Percentiles rank a stretch among this genome's conserved stretches.
Conservation (phyloP, 2,329 filamentous ascomycete genomes). For the Fusarium compactum region DNA sequence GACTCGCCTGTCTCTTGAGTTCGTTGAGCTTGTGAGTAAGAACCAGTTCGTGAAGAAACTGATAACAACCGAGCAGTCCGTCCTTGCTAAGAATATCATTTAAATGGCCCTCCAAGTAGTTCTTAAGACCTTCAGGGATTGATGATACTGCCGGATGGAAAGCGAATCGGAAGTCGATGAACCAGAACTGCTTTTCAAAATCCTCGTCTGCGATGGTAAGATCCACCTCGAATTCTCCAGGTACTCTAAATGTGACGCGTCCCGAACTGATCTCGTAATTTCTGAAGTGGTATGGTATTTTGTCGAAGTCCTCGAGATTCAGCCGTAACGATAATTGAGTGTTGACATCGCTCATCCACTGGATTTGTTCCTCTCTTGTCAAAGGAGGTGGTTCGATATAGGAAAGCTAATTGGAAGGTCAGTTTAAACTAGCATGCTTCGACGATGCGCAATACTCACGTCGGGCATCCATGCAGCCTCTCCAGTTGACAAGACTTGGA, state of each 20-base stretch:
- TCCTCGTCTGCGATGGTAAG: slow-evolving; percentile 91
- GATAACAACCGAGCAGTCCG: slow-evolving; percentile 84
- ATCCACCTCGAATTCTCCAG: slow-evolving; percentile 91
- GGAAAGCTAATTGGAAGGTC: slow-evolving; percentile 66
- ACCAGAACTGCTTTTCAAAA: slow-evolving; percentile 86
- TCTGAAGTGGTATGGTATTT: slow-evolving; percentile 78
- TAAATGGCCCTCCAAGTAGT: slow-evolving; percentile 75
- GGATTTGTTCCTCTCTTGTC: slow-evolving; percentile 77
- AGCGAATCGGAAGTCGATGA: slow-evolving; percentile 88
- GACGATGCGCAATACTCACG: slow-evolving; percentile 59
- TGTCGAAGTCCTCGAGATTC: slow-evolving; percentile 85
- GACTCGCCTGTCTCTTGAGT: slow-evolving; percentile 79
- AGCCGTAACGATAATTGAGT: slow-evolving; percentile 84
- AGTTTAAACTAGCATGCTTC: slow-evolving; percentile 46
- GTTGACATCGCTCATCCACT: slow-evolving; percentile 83
- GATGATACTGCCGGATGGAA: slow-evolving; percentile 77
- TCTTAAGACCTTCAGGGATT: slow-evolving; percentile 72
- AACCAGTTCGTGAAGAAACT: slow-evolving; percentile 87
- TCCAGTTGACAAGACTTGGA: slow-evolving; percentile 85
- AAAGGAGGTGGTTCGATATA: slow-evolving; percentile 82
- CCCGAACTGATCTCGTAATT: slow-evolving; percentile 85
- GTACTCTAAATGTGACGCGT: slow-evolving; percentile 88
- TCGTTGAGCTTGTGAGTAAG: slow-evolving; percentile 92
- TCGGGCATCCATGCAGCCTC: slow-evolving; percentile 84
- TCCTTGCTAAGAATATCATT: slow-evolving; percentile 78